Base-by-base conservation (phyloP, 805 yeast genomes). In the Starmerella potacharoeniae region DNA sequence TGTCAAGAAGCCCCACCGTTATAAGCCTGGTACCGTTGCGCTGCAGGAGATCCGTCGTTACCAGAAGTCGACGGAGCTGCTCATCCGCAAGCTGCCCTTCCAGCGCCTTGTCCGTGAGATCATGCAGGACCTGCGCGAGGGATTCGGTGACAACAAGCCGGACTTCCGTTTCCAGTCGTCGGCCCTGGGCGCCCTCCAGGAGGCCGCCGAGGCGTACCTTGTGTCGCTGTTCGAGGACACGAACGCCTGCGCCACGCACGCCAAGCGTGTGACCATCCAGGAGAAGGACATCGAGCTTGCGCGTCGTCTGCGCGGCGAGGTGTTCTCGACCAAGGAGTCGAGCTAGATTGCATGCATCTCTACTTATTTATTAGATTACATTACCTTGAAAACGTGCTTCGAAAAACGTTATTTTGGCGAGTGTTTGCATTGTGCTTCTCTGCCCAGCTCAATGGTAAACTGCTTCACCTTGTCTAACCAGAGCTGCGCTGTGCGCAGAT, bases 21-120 rank as follows among this genome's bases (percentile, higher is more conserved):
- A 85, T 77, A 86, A 85, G 86, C 95, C 95, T 71, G 95, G 95
- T 83, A 84, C 91, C 69, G 91, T 84, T 70, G 95, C 95, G 68
- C 83, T 85, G 71, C 83, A 91, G 81, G 93, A 85, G 77, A 85
- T 85, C 71, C 83, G 93, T 80, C 83, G 90, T 77, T 85, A 85
- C 81, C 95, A 85, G 77, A 86, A 86, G 77, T 82, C 90, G 53
- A 85, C 93, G 66, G 93, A 86, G 75, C 78, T 86, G 53, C 78
- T 85, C 72, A 84, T 85, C 75, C 84, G 93, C 79, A 86, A 85
- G 78, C 81, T 85, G 65, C 95, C 95, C 52, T 85, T 85, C 85
- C 93, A 86, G 77, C 83, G 95, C 77, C 79, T 85, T 69, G 93
- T 86, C 57, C 83, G 93, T 77, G 93, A 86, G 74, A 82, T 85